Conservation (phyloP, 1,139 yeast genomes). For the Yamadazyma pseudoaaseri region DNA sequence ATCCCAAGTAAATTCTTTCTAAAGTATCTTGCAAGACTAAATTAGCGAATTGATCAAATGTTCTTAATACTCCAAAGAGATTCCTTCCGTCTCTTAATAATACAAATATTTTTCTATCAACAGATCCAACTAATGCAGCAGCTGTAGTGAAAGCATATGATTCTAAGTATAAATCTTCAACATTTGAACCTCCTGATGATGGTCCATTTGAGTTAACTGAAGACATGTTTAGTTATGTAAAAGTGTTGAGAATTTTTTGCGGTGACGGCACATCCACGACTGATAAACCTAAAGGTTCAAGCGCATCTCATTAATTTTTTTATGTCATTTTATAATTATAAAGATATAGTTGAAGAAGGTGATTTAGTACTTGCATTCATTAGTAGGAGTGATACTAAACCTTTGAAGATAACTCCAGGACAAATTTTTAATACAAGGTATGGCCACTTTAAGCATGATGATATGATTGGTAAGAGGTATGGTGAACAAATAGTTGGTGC, state of each 20-base stretch:
- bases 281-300: no score
- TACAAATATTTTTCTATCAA: constrained; percentile 84
- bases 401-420: constrained; percentile 60
- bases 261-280: background rate
- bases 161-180: constrained; percentile 54
- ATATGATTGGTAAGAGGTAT: constrained; percentile 77
- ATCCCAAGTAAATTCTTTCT: constrained; percentile 72
- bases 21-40: constrained; percentile 87
- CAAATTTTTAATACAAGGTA: constrained; percentile 76
- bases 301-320: constrained; percentile 11
- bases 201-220: background rate
- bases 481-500: constrained; percentile 87
- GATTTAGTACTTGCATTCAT: constrained; percentile 86
- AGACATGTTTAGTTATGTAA: background rate
- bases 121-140: constrained; percentile 92
- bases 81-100: constrained; percentile 88
- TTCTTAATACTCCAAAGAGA: constrained; percentile 85
- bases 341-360: constrained; percentile 69
- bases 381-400: constrained; percentile 76
- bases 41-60: constrained; percentile 95
- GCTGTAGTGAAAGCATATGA: constrained; percentile 94
- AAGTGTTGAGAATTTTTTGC: constrained; percentile 1
- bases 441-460: constrained; percentile 80
- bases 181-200: constrained; percentile 19
- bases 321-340: constrained; percentile 51